phyloP scores from a whole-genome alignment of 768 basidiomycete species.

The Podaxis sp. region DNA sequence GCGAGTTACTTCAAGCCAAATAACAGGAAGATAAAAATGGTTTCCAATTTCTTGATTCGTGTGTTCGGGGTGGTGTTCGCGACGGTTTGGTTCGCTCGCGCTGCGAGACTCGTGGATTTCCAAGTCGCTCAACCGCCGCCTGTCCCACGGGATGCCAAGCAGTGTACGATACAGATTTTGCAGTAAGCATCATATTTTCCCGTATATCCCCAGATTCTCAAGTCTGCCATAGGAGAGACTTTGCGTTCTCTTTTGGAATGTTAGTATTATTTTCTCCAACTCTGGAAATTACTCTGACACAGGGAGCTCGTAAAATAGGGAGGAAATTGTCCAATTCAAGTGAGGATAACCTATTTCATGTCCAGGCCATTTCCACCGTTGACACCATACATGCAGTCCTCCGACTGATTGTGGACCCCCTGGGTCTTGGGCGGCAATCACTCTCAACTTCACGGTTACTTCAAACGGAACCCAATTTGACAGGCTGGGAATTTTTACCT shows the following conservation, averaged over 20 bases:
- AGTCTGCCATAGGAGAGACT: constrained; percentile 48
- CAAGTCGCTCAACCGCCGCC: constrained; percentile 75
- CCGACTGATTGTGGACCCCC: constrained; percentile 68
- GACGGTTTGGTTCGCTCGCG: constrained; percentile 23
- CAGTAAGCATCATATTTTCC: constrained; percentile 36
- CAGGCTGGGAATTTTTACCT: constrained; percentile 69
- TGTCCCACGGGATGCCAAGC: constrained; percentile 56
- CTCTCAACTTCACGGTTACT: constrained; percentile 75
- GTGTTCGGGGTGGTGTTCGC: constrained; percentile 11
- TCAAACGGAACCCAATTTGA: constrained; percentile 80
- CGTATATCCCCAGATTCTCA: constrained; percentile 1
- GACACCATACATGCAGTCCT: constrained; percentile 43
- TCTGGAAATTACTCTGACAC: not conserved
- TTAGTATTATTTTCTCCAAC: constrained; percentile 30
- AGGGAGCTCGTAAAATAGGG: constrained; percentile 32
- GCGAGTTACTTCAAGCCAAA: not conserved
- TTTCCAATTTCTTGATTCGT: not conserved
- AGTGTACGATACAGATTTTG: constrained; percentile 65
- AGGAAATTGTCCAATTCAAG: constrained; percentile 65
- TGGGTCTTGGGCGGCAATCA: constrained; percentile 75
- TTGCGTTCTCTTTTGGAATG: constrained; percentile 70
- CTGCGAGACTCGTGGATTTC: constrained; percentile 58
- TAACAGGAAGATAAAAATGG: not conserved
- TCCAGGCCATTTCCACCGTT: not conserved
- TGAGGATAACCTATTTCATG: constrained; percentile 23